Evolutionary conservation across 768 basidiomycete species (phyloP), one percentile per base, ranked within the genome.

Genomic region (Mycena rosella): DNA sequence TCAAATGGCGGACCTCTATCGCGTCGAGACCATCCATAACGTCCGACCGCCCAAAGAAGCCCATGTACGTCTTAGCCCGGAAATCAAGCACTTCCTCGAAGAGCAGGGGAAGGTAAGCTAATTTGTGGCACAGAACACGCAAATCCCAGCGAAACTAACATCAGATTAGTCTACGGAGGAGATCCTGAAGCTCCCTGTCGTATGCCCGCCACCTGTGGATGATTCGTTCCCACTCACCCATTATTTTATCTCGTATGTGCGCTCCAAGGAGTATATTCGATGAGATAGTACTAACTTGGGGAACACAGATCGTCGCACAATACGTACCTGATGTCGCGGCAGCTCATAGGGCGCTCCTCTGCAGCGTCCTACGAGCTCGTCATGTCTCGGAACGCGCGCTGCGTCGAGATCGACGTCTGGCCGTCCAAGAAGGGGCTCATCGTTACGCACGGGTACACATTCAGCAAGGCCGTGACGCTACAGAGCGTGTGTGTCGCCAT

Each of bases 371-470:
- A 91, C 70, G 84, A 79, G 3, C 83, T 88, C 66, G 87, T 90
- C 30, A 76, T 90, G 20, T 78, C 77, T 34, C 81, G 84, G 7
- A 79, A 82, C 53, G 86, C 84, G 11, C 83, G 88, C 22, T 89
- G 88, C 70, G 86, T 90, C 79, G 89, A 91, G 73, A 88, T 91
- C 55, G 89, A 91, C 69, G 89, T 89, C 10, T 91, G 90, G 89
- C 82, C 87, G 7, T 85, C 85, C 0, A 77, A 80, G 9, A 80
- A 83, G 44, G 87, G 88, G 0, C 81, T 85, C 15, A 76, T 88
- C 55, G 88, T 90, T 34, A 90, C 87, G 0, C 89, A 90, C 68
- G 89, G 89, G 1, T 80, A 86, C 69, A 90, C 89, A 2, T 80
- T 89, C 64, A 87, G 83, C 68, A 82, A 83, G 70, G 81, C 84